Conservation (phyloP, 257 asterid genomes). For the Forsythia viridissima region DNA sequence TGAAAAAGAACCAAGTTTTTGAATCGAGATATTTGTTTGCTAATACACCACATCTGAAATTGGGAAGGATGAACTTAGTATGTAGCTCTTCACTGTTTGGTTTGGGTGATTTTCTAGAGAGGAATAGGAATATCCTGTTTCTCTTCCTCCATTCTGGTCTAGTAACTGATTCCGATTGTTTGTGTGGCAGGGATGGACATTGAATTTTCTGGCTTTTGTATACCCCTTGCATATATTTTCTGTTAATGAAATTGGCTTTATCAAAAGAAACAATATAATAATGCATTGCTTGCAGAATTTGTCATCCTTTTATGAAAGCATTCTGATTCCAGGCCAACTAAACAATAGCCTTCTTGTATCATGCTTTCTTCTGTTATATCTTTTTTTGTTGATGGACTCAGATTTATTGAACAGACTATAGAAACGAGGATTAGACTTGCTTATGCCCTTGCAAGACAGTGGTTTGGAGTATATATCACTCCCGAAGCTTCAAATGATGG, state of each 20-base stretch:
- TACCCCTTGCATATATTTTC: not conserved
- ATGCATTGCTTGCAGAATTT: not conserved
- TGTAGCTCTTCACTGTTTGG: not conserved
- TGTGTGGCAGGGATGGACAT: not conserved
- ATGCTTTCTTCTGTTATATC: constrained; percentile 9
- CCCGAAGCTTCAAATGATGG: constrained; percentile 93
- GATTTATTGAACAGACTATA: constrained; percentile 67
- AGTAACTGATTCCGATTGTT: not conserved
- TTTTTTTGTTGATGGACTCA: constrained; percentile 37
- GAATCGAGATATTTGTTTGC: not conserved
- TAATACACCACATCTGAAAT: not conserved
- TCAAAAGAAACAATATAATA: not conserved
- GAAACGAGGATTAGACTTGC: constrained; percentile 93
- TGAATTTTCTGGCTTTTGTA: not conserved
- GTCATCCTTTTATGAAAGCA: not conserved
- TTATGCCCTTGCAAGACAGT: constrained; percentile 92
- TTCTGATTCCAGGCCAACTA: constrained; percentile 6
- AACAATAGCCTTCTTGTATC: not conserved
- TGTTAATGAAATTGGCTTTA: too few relatives aligned
- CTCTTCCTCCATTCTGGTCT: not conserved
- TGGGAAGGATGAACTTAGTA: not conserved
- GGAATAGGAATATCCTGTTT: not conserved
- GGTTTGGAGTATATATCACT: constrained; percentile 95
- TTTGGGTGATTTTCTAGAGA: not conserved
- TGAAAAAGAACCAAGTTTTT: not conserved